These are phyloP conservation scores for Blastocystis sp. DNA, from an alignment of 352 stramenopile species.

Conservation along the genomic window DNA sequence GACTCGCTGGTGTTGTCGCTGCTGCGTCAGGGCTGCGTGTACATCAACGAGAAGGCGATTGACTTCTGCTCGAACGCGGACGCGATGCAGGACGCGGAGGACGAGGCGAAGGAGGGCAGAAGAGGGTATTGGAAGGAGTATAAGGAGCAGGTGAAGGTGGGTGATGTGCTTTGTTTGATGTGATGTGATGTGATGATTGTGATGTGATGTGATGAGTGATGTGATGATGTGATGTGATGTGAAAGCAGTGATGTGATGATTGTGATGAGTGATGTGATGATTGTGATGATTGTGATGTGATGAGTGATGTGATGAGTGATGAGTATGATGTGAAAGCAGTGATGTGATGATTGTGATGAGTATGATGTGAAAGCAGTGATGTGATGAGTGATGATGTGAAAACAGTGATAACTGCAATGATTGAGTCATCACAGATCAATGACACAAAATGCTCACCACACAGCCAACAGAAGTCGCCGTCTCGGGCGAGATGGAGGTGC, in stretches of 20 bases:
- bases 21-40: constrained; percentile 84
- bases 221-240: no score
- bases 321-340: no score
- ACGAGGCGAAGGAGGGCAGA: constrained; percentile 83
- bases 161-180: constrained; percentile 71
- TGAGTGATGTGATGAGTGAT: no score
- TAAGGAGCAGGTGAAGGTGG: constrained; percentile 73
- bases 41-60: constrained; percentile 78
- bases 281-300: constrained; percentile 22
- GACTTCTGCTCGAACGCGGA: constrained; percentile 80
- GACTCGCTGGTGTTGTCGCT: constrained; percentile 77
- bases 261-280: no score
- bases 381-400: constrained; percentile 67
- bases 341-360: no score
- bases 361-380: no score
- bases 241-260: no score
- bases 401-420: constrained; percentile 60
- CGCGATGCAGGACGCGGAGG: constrained; percentile 80
- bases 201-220: no score
- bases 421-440: no score
- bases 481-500: constrained; percentile 76
- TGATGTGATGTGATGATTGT: background rate
- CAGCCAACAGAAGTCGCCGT: constrained; percentile 75
- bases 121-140: constrained; percentile 88
- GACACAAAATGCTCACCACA: constrained; percentile 46